These are phyloP conservation scores for Solanum chilense DNA, from an alignment of 257 asterid species.

Conservation along the genomic window DNA sequence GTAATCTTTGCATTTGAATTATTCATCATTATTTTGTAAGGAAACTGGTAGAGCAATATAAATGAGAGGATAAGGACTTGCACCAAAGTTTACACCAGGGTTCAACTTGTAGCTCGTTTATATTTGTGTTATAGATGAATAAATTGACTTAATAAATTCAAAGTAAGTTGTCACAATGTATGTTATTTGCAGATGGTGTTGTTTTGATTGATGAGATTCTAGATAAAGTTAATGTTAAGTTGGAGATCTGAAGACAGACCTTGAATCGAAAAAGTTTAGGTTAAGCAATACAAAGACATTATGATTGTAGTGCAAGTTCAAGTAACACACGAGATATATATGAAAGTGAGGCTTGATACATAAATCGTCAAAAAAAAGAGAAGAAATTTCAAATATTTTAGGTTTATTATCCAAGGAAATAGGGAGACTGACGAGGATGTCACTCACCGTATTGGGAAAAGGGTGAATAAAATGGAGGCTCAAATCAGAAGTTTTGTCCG, in stretches of 20 bases:
- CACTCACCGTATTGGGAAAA: background rate
- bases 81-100: too few relatives aligned
- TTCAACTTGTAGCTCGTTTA: too few relatives aligned
- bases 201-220: background rate
- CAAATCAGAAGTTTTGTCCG: background rate
- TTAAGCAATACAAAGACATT: too few relatives aligned
- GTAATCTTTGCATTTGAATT: background rate
- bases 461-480: background rate
- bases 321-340: too few relatives aligned
- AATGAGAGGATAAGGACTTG: background rate
- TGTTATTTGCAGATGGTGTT: background rate
- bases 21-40: background rate
- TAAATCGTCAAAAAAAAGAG: background rate
- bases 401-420: background rate
- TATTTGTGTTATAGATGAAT: background rate
- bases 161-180: background rate
- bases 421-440: background rate
- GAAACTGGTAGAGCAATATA: background rate
- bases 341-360: background rate
- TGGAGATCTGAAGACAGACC: background rate
- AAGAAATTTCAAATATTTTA: too few relatives aligned
- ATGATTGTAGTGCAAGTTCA: background rate
- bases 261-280: background rate
- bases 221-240: background rate
- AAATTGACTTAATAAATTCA: background rate